Evolutionary conservation across 371 early-diverging fungal species (phyloP).

Genomic region (Mortierella sp.): DNA sequence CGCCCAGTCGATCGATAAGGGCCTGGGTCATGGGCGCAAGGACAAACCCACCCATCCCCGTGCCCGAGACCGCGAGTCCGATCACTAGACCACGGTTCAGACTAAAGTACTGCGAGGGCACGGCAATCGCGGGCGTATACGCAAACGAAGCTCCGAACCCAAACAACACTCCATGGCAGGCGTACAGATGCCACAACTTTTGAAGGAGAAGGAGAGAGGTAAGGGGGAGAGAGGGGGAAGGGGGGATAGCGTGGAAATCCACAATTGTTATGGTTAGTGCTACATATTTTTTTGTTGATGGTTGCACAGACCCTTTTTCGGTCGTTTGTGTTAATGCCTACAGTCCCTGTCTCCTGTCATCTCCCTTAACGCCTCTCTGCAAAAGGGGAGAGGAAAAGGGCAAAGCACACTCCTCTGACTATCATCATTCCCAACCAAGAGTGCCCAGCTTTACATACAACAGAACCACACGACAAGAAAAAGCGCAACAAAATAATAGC

Average conservation of each 20-base stretch:
- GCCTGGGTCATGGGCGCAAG: constrained; percentile 49
- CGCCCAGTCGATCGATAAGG: constrained; percentile 30
- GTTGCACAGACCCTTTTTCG: constrained; percentile 2
- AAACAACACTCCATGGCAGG: constrained; percentile 79
- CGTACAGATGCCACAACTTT: constrained; percentile 73
- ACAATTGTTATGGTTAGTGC: background rate
- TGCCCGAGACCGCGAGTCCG: constrained; percentile 73
- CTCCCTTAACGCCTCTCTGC: background rate
- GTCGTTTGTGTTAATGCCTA: background rate
- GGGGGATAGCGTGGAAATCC: constrained; percentile 1
- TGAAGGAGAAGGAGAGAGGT: background rate
- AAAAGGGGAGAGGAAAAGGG: background rate
- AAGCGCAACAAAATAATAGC: background rate
- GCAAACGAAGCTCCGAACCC: constrained; percentile 74
- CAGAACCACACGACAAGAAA: background rate
- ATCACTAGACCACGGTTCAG: constrained; percentile 71
- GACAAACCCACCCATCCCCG: constrained; percentile 72
- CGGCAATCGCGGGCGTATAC: constrained; percentile 64
- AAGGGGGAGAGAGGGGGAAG: background rate
- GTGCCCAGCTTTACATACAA: background rate
- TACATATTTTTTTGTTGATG: background rate
- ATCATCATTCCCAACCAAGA: background rate
- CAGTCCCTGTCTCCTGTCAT: background rate
- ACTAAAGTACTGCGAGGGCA: constrained; percentile 70
- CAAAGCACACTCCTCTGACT: background rate